These are phyloP conservation scores for Annulohypoxylon bovei DNA, from an alignment of 495 filamentous ascomycete genomes.

Conservation along the genomic window DNA sequence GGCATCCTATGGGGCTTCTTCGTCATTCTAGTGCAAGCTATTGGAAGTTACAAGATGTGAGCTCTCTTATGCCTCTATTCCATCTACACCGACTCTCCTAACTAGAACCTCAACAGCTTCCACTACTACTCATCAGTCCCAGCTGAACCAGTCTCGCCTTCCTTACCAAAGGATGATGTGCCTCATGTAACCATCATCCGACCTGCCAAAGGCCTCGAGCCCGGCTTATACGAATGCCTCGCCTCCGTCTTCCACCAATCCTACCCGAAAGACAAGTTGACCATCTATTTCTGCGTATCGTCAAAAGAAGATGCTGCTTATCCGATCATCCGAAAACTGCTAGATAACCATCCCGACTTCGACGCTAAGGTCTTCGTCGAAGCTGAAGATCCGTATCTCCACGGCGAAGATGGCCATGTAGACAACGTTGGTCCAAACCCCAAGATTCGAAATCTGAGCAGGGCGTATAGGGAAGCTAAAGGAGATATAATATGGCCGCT, in stretches of 20 bases:
- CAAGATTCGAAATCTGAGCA: conserved; percentile 97
- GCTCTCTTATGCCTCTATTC: conserved; percentile 14
- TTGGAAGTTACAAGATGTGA: conserved; percentile 64
- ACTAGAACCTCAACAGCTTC: conserved; percentile 49
- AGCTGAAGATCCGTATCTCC: conserved; percentile 82
- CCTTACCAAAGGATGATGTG: conserved; percentile 55
- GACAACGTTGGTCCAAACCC: conserved; percentile 90
- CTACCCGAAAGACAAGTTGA: conserved; percentile 81
- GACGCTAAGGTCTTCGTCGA: conserved; percentile 85
- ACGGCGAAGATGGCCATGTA: conserved; percentile 58
- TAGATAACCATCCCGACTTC: conserved; percentile 75
- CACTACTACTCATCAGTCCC: conserved; percentile 60
- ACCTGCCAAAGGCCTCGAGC: conserved; percentile 92
- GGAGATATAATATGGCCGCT: conserved; percentile 94
- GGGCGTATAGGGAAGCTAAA: conserved; percentile 92
- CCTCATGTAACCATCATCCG: conserved; percentile 94
- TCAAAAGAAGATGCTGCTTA: conserved; percentile 81
- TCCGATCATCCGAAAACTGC: conserved; percentile 73
- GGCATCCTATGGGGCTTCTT: conserved; percentile 61
- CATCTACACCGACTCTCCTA: not conserved
- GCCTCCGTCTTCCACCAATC: conserved; percentile 86
- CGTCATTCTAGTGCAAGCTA: conserved; percentile 59
- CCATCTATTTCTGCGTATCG: conserved; percentile 84
- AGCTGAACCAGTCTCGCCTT: conserved; percentile 54
- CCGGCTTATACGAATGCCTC: conserved; percentile 89